Percentiles rank a stretch among this genome's conserved stretches.
Evolutionary conservation across 805 yeast species (phyloP).

Genomic region (Lipomyces starkeyi): DNA sequence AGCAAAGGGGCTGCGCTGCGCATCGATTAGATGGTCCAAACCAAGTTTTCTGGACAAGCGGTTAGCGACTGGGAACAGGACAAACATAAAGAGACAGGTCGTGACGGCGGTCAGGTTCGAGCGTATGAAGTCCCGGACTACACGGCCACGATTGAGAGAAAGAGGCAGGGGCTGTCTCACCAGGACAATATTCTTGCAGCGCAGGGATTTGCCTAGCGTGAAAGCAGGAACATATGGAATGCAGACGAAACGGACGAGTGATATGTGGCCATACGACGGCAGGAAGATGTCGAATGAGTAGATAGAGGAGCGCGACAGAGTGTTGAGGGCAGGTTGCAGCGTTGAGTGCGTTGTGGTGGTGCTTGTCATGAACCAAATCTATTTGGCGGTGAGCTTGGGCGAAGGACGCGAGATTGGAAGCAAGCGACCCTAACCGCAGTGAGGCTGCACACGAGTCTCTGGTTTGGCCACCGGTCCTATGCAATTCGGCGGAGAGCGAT

Average conservation of each 20-base stretch:
- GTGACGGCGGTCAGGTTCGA: background rate
- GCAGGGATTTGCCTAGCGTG: background rate
- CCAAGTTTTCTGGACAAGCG: background rate
- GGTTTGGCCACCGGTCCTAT: background rate
- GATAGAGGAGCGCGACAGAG: background rate
- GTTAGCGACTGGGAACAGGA: conserved; percentile 1
- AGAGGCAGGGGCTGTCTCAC: conserved; percentile 1
- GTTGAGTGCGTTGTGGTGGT: background rate
- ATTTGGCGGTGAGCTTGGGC: background rate
- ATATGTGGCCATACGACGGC: background rate
- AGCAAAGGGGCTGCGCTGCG: conserved; percentile 9
- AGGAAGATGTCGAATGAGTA: background rate
- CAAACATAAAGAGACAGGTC: background rate
- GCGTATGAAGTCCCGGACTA: background rate
- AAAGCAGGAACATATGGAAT: background rate
- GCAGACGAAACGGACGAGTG: background rate
- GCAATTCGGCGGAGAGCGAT: background rate
- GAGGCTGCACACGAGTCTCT: background rate
- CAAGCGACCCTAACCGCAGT: background rate
- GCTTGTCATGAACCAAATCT: background rate
- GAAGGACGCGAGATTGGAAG: background rate
- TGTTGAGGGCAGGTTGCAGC: background rate
- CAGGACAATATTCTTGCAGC: background rate
- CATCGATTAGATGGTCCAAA: background rate
- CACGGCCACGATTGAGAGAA: background rate